Evolutionary conservation across 192 early-diverging fungal species (phyloP).

Genomic region (Dispira simplex): DNA sequence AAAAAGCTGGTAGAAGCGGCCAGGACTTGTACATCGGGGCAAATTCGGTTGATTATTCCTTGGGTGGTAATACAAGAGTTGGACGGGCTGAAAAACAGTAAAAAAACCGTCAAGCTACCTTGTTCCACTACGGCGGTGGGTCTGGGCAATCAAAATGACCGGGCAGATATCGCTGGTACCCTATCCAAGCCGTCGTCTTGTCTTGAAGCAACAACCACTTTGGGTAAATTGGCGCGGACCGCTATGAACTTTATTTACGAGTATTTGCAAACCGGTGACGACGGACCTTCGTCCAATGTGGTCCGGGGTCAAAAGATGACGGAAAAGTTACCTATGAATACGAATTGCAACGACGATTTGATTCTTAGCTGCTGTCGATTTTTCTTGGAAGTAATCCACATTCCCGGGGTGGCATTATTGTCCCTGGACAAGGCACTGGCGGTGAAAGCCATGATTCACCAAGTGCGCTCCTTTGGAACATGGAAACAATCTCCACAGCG

Average conservation of each 20-base stretch:
- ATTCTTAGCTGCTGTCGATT: constrained; percentile 43
- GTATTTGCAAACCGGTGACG: constrained; percentile 16
- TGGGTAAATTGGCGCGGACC: constrained; percentile 23
- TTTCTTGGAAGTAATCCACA: constrained; percentile 2
- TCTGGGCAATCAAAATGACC: neutral
- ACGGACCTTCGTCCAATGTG: neutral
- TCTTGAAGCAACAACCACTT: constrained; percentile 8
- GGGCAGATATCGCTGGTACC: neutral
- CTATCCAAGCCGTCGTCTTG: neutral
- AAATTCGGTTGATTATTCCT: constrained; percentile 30
- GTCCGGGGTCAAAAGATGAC: constrained; percentile 33
- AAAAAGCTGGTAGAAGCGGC: neutral
- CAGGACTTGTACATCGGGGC: neutral
- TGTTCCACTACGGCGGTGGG: neutral
- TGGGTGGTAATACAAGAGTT: constrained; percentile 42
- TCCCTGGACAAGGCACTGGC: constrained; percentile 40
- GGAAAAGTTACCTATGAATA: constrained; percentile 20
- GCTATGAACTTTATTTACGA: constrained; percentile 33
- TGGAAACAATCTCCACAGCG: neutral
- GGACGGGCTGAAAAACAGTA: constrained; percentile 30
- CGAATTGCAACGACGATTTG: constrained; percentile 30
- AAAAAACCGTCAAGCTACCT: no score
- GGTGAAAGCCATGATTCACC: constrained; percentile 39
- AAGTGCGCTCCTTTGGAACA: constrained; percentile 15
- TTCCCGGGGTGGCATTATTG: constrained; percentile 22